Conservation (phyloP, 192 early-diverging fungal species). For the Backusella mclennaniae region DNA sequence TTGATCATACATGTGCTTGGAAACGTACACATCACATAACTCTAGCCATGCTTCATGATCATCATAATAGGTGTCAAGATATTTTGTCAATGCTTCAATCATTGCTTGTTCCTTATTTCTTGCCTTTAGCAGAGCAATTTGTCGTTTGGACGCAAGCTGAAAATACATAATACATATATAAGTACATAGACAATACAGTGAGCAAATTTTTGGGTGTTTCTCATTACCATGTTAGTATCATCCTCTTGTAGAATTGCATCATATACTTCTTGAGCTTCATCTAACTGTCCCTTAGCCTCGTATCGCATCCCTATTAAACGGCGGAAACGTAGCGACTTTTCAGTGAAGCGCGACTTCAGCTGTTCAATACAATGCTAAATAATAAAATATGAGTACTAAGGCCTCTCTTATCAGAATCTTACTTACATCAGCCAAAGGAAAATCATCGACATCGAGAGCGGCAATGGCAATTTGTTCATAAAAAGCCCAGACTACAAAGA, state of each 20-base stretch:
- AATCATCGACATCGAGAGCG: constrained; percentile 75
- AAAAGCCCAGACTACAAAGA: constrained; percentile 59
- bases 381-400: not conserved
- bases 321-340: constrained; percentile 64
- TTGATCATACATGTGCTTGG: constrained; percentile 69
- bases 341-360: constrained; percentile 63
- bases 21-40: constrained; percentile 74
- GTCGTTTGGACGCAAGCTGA: constrained; percentile 68
- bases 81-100: constrained; percentile 66
- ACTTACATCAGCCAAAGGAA: constrained; percentile 56
- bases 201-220: not conserved
- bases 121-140: constrained; percentile 70
- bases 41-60: constrained; percentile 93
- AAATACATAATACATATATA: not conserved
- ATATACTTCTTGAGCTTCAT: constrained; percentile 71
- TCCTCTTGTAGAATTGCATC: constrained; percentile 72
- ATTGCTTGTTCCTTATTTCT: constrained; percentile 68
- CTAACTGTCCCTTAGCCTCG: constrained; percentile 74
- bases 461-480: constrained; percentile 84
- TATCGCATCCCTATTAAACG: constrained; percentile 75
- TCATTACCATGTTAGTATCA: constrained; percentile 67
- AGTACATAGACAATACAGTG: not conserved
- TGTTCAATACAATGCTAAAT: constrained; percentile 53
- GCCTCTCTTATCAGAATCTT: not conserved
- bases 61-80: constrained; percentile 80